phyloP scores from a whole-genome alignment of 495 filamentous ascomycete species.

The Viridothelium virens region DNA sequence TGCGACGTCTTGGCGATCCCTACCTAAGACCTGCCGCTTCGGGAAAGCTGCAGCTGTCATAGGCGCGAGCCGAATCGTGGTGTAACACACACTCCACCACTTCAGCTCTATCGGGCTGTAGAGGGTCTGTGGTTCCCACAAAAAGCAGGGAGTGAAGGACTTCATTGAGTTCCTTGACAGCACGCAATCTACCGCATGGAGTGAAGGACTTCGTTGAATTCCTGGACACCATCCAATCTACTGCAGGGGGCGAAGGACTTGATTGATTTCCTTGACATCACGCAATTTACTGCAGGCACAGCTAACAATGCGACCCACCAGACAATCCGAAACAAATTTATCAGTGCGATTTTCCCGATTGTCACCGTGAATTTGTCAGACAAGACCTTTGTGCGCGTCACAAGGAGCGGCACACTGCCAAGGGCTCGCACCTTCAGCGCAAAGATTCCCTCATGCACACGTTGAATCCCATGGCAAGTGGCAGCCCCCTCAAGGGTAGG shows the following conservation, averaged over 20 bases:
- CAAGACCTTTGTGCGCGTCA: conserved; percentile 92
- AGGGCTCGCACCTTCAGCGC: conserved; percentile 86
- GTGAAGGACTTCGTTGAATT: neutral
- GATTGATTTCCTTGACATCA: neutral
- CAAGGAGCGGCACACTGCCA: conserved; percentile 90
- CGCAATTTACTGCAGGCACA: neutral
- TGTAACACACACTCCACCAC: neutral
- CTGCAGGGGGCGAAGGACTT: neutral
- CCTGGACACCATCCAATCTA: neutral
- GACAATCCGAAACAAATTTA: conserved; percentile 90
- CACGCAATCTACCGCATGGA: neutral
- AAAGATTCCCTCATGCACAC: conserved; percentile 62
- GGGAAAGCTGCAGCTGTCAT: neutral
- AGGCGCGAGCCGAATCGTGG: neutral
- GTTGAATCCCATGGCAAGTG: neutral
- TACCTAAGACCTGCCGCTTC: neutral
- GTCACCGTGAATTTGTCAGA: conserved; percentile 82
- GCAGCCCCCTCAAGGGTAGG: neutral
- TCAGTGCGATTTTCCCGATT: conserved; percentile 87
- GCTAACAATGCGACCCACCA: conserved; percentile 27
- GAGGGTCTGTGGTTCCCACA: neutral
- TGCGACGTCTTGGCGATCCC: neutral
- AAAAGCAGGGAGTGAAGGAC: neutral
- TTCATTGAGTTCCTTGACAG: neutral
- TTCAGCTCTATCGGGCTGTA: neutral